phyloP scores from a whole-genome alignment of 306 rosid species.

The Malus orientalis region DNA sequence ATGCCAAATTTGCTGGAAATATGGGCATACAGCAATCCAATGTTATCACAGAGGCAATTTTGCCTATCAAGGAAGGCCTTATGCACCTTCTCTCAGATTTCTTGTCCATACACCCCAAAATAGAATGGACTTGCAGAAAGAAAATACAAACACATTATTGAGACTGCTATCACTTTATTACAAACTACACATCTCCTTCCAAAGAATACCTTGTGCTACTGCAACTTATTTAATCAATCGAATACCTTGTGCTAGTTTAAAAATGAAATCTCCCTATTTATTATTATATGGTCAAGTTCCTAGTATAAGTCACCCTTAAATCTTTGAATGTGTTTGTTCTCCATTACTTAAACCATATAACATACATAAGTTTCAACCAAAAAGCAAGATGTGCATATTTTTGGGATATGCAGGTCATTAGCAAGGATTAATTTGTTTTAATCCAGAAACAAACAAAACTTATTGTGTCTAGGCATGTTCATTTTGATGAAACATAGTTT shows the following conservation, averaged over 20 bases:
- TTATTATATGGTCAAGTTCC: too few relatives aligned
- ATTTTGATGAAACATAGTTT: not conserved
- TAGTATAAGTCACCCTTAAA: not conserved
- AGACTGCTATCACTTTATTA: not conserved
- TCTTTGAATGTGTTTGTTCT: not conserved
- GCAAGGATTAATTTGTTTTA: not conserved
- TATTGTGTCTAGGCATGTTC: not conserved
- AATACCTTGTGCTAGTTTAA: too few relatives aligned
- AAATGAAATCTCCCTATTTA: not conserved
- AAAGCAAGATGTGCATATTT: not conserved
- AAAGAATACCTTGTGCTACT: not conserved
- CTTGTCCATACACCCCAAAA: not conserved
- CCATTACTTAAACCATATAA: not conserved
- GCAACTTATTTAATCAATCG: too few relatives aligned
- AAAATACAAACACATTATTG: too few relatives aligned
- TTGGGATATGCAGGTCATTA: not conserved
- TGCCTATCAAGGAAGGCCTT: too few relatives aligned
- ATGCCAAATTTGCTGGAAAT: too few relatives aligned
- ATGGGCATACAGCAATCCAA: too few relatives aligned
- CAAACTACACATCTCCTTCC: not conserved
- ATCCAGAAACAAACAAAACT: too few relatives aligned
- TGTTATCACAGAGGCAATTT: too few relatives aligned
- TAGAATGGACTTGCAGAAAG: not conserved
- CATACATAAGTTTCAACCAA: not conserved
- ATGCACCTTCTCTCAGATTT: too few relatives aligned